phyloP scores from a whole-genome alignment of 257 asterid genomes.

The Osmanthus fragrans region DNA sequence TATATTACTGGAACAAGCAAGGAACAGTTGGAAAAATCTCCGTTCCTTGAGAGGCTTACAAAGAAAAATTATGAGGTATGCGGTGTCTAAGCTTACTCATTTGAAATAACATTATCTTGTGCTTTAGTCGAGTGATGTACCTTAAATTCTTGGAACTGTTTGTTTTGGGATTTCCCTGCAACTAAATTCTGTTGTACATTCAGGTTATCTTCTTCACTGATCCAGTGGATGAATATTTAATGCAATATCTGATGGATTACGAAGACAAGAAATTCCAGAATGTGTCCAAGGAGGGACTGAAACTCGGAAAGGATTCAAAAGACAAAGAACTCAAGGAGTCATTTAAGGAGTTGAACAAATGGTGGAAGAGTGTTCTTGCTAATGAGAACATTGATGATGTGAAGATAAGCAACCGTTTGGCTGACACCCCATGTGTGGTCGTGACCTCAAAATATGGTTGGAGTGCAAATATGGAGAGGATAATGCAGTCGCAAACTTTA shows the following conservation, averaged over 20 bases:
- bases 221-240: conserved; percentile 88
- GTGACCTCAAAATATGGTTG: conserved; percentile 89
- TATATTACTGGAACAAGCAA: conserved; percentile 91
- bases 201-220: conserved; percentile 90
- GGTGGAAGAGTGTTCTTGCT: conserved; percentile 90
- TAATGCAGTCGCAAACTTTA: conserved; percentile 89
- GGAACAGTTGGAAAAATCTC: conserved; percentile 95
- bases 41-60: conserved; percentile 85
- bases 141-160: not conserved
- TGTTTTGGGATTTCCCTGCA: not conserved
- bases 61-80: conserved; percentile 90
- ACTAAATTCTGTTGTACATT: conserved; percentile 8
- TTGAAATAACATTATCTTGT: not conserved
- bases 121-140: not conserved
- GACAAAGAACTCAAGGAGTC: conserved; percentile 83
- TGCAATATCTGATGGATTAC: conserved; percentile 94
- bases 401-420: conserved; percentile 84
- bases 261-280: conserved; percentile 92
- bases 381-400: conserved; percentile 84
- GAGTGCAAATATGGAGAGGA: conserved; percentile 93
- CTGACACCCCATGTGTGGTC: conserved; percentile 83
- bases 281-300: conserved; percentile 91
- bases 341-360: conserved; percentile 76
- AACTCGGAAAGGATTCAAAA: conserved; percentile 76
- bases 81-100: not conserved